These are phyloP conservation scores for Areca catechu DNA, from an alignment of 176 grass and related monocot species.

Conservation along the genomic window DNA sequence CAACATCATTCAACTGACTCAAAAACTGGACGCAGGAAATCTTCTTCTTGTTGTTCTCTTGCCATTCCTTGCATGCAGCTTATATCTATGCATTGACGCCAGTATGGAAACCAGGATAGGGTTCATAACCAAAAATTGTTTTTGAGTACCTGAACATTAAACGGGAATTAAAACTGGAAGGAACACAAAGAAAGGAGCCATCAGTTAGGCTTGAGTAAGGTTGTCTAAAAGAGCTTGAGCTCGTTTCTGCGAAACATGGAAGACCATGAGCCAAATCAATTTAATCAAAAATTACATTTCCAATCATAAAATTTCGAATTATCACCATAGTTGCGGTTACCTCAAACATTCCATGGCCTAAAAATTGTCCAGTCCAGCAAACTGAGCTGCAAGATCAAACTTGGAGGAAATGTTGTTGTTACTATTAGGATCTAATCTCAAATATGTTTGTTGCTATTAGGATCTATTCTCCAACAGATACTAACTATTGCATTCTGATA, in stretches of 20 bases:
- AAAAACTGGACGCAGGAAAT: neutral
- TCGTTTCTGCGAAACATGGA: slow-evolving; percentile 9
- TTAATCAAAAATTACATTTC: no score
- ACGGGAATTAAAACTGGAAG: neutral
- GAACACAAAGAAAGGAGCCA: slow-evolving; percentile 18
- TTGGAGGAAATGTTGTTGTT: neutral
- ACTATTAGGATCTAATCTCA: no score
- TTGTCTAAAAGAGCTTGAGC: slow-evolving; percentile 16
- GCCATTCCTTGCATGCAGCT: slow-evolving; percentile 50
- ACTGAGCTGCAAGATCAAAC: slow-evolving; percentile 11
- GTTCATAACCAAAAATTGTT: slow-evolving; percentile 58
- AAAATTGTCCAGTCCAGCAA: slow-evolving; percentile 17
- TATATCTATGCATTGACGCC: slow-evolving; percentile 58
- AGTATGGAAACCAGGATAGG: slow-evolving; percentile 74
- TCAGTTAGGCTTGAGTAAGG: neutral
- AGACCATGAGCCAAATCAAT: neutral
- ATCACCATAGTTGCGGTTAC: neutral
- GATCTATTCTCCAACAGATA: no score
- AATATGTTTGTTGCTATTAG: no score
- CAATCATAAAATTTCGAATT: no score
- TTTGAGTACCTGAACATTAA: slow-evolving; percentile 46
- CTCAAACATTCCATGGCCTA: slow-evolving; percentile 19
- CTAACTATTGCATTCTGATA: no score
- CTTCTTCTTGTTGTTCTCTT: slow-evolving; percentile 60
- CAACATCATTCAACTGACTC: no score